A percentile compares a stretch with the other conserved stretches of the same genome.
Evolutionary conservation across 164 flowering plant genomes (phyloP).

Genomic region (Cinnamomum chago): DNA sequence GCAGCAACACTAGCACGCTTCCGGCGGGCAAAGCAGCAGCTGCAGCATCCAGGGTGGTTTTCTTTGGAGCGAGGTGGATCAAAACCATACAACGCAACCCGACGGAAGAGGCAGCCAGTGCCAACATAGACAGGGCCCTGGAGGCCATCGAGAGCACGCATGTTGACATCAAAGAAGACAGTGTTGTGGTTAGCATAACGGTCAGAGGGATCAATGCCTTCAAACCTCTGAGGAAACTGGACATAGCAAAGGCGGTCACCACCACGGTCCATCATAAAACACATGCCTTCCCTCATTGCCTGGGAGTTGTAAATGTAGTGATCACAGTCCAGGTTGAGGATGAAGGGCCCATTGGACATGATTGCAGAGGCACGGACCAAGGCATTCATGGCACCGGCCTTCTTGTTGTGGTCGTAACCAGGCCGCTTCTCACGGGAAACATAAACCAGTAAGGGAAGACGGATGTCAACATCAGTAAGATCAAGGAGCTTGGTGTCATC

Average conservation of each 20-base stretch:
- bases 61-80: conserved; percentile 48
- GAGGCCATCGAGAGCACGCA: conserved; percentile 85
- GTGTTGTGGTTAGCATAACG: conserved; percentile 85
- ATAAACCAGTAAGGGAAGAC: conserved; percentile 35
- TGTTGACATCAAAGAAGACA: conserved; percentile 80
- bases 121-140: conserved; percentile 90
- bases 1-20: neutral
- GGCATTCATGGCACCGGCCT: conserved; percentile 90
- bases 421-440: conserved; percentile 39
- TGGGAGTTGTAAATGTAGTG: conserved; percentile 69
- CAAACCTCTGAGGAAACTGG: conserved; percentile 86
- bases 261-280: conserved; percentile 89
- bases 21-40: conserved; percentile 32
- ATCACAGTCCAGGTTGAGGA: conserved; percentile 77
- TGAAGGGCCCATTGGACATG: conserved; percentile 75
- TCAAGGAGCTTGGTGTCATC: conserved; percentile 26
- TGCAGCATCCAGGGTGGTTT: conserved; percentile 2
- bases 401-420: conserved; percentile 59
- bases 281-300: conserved; percentile 81
- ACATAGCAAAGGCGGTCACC: conserved; percentile 76
- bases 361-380: conserved; percentile 67
- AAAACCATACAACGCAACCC: conserved; percentile 75
- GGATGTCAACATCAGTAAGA: conserved; percentile 27
- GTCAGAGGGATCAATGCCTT: conserved; percentile 85
- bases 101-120: conserved; percentile 70